Evolutionary conservation across 495 filamentous ascomycete species (phyloP), one percentile per base, ranked within the genome.

Genomic region (Talaromyces adpressus): DNA sequence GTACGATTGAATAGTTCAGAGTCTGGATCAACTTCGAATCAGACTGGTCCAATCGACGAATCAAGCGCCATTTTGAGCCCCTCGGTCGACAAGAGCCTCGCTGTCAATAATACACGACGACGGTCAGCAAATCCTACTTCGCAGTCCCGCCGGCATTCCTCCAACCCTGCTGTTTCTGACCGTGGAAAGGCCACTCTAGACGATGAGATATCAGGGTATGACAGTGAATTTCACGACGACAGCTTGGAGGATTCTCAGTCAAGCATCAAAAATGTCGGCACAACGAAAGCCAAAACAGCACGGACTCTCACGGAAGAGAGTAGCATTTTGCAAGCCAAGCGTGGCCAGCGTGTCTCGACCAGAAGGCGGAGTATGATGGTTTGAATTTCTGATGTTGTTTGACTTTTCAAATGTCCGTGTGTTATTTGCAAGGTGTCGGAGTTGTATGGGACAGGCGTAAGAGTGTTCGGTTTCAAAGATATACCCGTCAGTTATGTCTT

Each of bases 321-420:
- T 34, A 65, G 72, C 27, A 41, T 54, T 11, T 64, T 29, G 57
- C 66, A 71, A 61, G 64, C 34, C 16, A 67, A 66, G 41, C 72
- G 75, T 7, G 69, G 69, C 14, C 73, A 75, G 32, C 68, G 79
- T 29, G 70, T 75, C 29, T 74, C 75, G 25, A 72, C 76, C 36
- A 68, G 81, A 57, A 73, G 81, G 63, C 78, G 72, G 67, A 84
- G 81, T 62, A 84, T 82, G 81, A 79, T 84, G 77, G 65, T 84
- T 54, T 83, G 75, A 29, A 54, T 39, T 2, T 14, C 16, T 60
- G n/a, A 65, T 45, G 18, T 16, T 23, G 7, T 56, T 23, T 25
- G 16, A 47, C 36, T 34, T 22, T 41, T 45, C 23, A 9, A 41
- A 29, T 47, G 25, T 63, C 54, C 22, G 36, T 61, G 56, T 23